Evolutionary conservation across 345 rosid species (phyloP).

Genomic region (Eucalyptus curtisii): DNA sequence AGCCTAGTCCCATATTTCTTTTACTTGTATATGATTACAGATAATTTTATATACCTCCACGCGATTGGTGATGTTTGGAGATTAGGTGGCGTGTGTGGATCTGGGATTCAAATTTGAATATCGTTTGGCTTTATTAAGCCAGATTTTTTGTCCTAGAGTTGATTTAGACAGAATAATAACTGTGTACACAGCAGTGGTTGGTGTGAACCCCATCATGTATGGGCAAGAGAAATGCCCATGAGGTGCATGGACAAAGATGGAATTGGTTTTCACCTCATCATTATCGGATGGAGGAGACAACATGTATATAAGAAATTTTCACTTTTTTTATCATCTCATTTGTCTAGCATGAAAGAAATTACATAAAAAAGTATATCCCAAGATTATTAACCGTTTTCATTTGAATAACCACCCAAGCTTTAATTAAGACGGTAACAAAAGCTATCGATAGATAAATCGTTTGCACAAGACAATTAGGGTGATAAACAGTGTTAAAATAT

Average conservation of each 20-base stretch:
- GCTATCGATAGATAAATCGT: accelerated
- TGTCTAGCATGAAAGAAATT: not conserved
- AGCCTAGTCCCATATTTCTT: not conserved
- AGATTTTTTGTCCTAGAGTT: not conserved
- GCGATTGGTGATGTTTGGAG: not conserved
- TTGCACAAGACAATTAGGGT: not conserved
- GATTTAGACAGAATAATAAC: not conserved
- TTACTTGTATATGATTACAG: not conserved
- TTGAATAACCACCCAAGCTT: not conserved
- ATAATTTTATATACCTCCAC: not conserved
- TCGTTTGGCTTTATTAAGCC: not conserved
- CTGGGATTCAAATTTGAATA: not conserved
- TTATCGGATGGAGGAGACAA: not conserved
- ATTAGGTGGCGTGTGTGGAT: not conserved
- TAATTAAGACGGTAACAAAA: not conserved
- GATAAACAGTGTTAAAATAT: not conserved
- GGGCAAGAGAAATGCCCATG: not conserved
- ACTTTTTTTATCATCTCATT: not conserved
- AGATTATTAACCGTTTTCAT: not conserved
- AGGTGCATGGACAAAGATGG: not conserved
- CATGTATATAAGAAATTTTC: not conserved
- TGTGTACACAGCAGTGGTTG: not conserved
- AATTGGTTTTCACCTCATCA: not conserved
- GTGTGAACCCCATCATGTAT: not conserved
- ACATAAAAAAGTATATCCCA: accelerated